These are phyloP conservation scores for Coemansia sp. DNA, from an alignment of 192 early-diverging fungal species.

Conservation along the genomic window DNA sequence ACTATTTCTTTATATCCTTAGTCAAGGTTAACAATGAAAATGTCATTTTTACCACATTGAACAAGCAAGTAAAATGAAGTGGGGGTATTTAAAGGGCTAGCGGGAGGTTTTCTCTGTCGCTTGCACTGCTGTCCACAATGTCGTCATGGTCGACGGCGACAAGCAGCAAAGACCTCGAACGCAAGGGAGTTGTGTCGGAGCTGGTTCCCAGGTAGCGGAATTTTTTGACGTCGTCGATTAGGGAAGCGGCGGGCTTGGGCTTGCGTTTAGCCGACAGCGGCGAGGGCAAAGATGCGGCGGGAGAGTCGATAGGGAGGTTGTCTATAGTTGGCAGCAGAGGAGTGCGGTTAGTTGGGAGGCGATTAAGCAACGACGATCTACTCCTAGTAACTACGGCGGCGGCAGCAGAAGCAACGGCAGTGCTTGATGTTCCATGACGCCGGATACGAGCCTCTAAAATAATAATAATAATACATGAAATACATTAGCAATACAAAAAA, in stretches of 20 bases:
- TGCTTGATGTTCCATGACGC: too few relatives aligned
- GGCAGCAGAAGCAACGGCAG: neutral
- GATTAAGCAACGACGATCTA: too few relatives aligned
- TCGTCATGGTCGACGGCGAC: conserved; percentile 19
- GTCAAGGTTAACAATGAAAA: neutral
- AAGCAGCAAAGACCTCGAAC: neutral
- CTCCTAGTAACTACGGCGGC: neutral
- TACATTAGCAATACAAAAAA: too few relatives aligned
- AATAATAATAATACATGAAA: too few relatives aligned
- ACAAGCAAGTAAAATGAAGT: too few relatives aligned
- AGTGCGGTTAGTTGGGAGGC: neutral
- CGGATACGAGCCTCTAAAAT: too few relatives aligned
- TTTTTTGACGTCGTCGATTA: neutral
- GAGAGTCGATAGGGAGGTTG: neutral
- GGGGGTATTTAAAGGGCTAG: conserved; percentile 2
- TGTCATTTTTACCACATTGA: neutral
- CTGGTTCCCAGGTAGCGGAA: neutral
- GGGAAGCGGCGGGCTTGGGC: neutral
- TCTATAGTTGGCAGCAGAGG: neutral
- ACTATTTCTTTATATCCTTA: neutral
- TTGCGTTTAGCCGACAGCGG: conserved; percentile 5
- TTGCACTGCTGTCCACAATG: conserved; percentile 40
- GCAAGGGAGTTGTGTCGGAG: neutral
- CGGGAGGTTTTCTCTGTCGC: conserved; percentile 28
- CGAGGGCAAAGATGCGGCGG: neutral